Evolutionary conservation across 2,329 filamentous ascomycete genomes (phyloP), one percentile per base, ranked within the genome.

Genomic region (Aspergillus sp.): DNA sequence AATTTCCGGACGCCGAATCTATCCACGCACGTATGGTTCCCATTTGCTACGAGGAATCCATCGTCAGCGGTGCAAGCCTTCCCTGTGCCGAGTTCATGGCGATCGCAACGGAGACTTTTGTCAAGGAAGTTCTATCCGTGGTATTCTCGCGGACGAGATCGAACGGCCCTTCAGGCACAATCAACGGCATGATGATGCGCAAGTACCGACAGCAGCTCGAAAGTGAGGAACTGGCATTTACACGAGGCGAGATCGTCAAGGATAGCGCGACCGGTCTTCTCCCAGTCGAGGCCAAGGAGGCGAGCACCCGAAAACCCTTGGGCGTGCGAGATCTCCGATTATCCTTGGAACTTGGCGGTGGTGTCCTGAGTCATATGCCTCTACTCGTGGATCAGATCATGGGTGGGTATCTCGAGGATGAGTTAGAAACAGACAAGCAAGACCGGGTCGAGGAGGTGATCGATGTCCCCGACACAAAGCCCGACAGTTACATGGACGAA

Each of bases 311-410:
- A 41, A 85, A 87, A 5, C 87, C 91, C 0, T 77, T 97, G 1
- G 88, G 88, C 13, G 89, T 94, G 78, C 87, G 88, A 17, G 94
- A 97, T 73, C 76, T 97, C 51, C 85, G 90, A 39, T 80, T 97
- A 3, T 87, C 91, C 0, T 75, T 96, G 15, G 86, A 90, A 61
- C 84, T 97, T 65, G 88, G 89, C 12, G 91, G 95, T 57, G 86
- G 85, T 25, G 89, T 91, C 61, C 82, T 96, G 64, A 87, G 88
- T 9, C 87, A 91, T 62, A 93, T 95, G 78, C 91, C 91, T 0
- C 82, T 91, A 23, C 81, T 96, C 39, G 84, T 87, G 28, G 88
- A 90, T 45, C 84, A 87, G 57, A 86, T 97, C 49, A 80, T 89
- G 69, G 85, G 87, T 63, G 84, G 85, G 5, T 92, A 91, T 70